Conservation (phyloP, 257 asterid species). For the Nicotiana sylvestris region DNA sequence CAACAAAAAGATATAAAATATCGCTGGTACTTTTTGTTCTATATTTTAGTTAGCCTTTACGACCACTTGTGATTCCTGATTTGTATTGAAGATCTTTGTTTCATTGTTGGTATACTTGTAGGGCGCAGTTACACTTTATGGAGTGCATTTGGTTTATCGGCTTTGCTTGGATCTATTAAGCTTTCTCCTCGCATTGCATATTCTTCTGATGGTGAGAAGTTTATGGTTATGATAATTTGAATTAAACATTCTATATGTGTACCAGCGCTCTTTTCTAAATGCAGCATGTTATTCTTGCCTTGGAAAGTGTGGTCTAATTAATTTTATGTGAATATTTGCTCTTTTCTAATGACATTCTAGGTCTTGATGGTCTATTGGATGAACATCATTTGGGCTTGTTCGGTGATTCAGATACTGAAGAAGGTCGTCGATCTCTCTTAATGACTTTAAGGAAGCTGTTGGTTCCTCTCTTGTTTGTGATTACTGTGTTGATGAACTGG, state of each 20-base stretch:
- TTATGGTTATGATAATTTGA: not conserved
- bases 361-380: conserved; percentile 21
- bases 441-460: conserved; percentile 28
- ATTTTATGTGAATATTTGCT: not conserved
- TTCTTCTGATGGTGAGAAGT: conserved; percentile 34
- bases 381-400: conserved; percentile 7
- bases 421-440: conserved; percentile 16
- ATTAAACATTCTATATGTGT: not conserved
- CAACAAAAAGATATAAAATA: not conserved
- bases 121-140: conserved; percentile 20
- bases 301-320: not conserved
- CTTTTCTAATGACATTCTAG: conserved; percentile 13
- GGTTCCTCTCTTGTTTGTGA: conserved; percentile 34
- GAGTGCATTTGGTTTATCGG: conserved; percentile 21
- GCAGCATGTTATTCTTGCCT: not conserved
- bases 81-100: not conserved
- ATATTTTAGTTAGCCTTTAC: not conserved
- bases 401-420: conserved; percentile 16
- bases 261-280: not conserved
- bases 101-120: conserved; percentile 7
- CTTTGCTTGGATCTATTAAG: conserved; percentile 27
- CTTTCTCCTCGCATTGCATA: conserved; percentile 20
- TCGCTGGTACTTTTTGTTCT: not conserved
- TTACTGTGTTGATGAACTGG: conserved; percentile 38
- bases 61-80: not conserved